Conservation (phyloP, 1,284 basidiomycete genomes). For the Pseudozyma tsukubaensis region DNA sequence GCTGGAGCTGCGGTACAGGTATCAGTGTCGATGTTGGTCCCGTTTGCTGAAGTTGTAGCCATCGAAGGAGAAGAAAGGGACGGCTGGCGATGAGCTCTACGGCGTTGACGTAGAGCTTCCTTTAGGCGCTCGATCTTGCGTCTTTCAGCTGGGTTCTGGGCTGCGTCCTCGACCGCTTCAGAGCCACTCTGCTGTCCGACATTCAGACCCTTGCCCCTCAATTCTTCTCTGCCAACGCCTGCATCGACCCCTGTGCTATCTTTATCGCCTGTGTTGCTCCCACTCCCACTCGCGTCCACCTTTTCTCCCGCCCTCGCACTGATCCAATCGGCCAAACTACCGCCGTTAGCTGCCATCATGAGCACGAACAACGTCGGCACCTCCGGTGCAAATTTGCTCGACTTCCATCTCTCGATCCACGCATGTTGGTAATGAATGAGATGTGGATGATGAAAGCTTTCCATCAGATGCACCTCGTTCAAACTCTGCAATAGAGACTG, state of each 20-base stretch:
- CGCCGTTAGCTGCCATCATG: conserved; percentile 68
- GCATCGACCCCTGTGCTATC: not conserved
- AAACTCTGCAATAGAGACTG: conserved; percentile 53
- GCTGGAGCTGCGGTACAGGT: too few relatives aligned
- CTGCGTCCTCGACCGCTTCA: not conserved
- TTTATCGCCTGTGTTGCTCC: not conserved
- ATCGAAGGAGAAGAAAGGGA: not conserved
- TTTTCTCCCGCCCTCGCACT: conserved; percentile 45
- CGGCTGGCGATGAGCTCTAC: conserved; percentile 16
- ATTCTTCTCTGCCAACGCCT: not conserved
- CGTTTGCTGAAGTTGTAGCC: too few relatives aligned
- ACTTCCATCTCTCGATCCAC: conserved; percentile 79
- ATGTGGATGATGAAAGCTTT: conserved; percentile 87
- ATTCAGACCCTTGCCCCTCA: not conserved
- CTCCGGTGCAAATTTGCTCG: conserved; percentile 52
- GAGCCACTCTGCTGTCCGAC: not conserved
- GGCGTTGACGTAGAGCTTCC: conserved; percentile 44
- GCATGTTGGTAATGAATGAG: conserved; percentile 95
- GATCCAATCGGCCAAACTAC: conserved; percentile 65
- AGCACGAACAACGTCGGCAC: conserved; percentile 65
- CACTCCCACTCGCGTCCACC: not conserved
- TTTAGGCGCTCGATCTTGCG: conserved; percentile 47
- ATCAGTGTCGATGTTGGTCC: too few relatives aligned
- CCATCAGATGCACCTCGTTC: conserved; percentile 79
- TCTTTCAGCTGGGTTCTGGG: conserved; percentile 5